A percentile compares a stretch with the other conserved stretches of the same genome.
Conservation (phyloP, 306 rosid genomes). For the Benincasa hispida region DNA sequence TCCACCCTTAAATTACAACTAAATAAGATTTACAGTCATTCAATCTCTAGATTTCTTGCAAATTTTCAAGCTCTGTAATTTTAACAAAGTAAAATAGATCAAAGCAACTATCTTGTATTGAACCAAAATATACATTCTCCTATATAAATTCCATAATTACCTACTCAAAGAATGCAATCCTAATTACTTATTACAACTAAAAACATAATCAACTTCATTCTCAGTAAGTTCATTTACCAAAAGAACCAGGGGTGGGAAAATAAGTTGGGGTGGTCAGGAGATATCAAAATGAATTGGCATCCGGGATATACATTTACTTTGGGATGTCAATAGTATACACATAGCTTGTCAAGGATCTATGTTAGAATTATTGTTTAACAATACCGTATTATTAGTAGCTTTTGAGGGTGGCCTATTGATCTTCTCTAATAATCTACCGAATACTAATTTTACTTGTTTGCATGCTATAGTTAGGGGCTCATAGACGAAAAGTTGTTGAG, state of each 20-base stretch:
- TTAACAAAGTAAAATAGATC: not conserved
- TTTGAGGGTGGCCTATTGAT: slow-evolving; percentile 89
- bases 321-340: slow-evolving; percentile 58
- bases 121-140: not conserved
- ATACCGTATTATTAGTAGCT: slow-evolving; percentile 40
- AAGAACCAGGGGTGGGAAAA: not conserved
- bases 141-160: not conserved
- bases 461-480: slow-evolving; percentile 84
- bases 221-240: slow-evolving; percentile 1
- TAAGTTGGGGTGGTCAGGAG: slow-evolving; percentile 16
- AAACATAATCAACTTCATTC: no score
- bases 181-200: not conserved
- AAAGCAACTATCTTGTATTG: not conserved
- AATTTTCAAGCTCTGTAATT: not conserved
- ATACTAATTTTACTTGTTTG: slow-evolving; percentile 87
- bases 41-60: not conserved
- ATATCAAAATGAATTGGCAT: slow-evolving; percentile 22
- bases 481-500: no score
- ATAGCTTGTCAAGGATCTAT: slow-evolving; percentile 46
- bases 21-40: not conserved
- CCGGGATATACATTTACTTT: slow-evolving; percentile 38
- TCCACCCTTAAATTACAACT: not conserved
- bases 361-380: slow-evolving; percentile 46
- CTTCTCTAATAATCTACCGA: slow-evolving; percentile 98
- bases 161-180: not conserved